Evolutionary conservation across 225 moss, liverwort and hornwort genomes (phyloP), one percentile per base, ranked within the genome.

Genomic region (Anthoceros angustus): DNA sequence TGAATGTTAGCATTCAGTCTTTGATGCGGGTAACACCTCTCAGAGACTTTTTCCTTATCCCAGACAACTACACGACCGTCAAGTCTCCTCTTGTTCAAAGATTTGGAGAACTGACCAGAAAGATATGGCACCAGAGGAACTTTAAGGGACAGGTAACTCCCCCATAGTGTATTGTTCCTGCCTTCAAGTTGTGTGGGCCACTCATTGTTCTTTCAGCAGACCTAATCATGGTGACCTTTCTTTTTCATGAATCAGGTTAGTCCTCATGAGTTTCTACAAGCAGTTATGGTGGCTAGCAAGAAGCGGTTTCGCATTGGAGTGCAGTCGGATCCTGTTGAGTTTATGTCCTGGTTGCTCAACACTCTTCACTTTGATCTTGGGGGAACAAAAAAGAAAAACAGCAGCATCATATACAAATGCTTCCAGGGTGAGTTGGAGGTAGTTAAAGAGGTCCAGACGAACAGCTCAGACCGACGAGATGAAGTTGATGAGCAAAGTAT

Each of bases 391-490:
- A 88, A 77, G 70, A 73, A 75, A 42, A 85, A 86, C 63, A 95
- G 95, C 74, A 91, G 95, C 80, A 83, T 95, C 15, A 88, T 95
- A 40, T 95, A 83, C 77, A 82, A 83, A 71, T 95, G 95, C 68
- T 95, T 80, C 40, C 74, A 90, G 83, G 88, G 95, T 21, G 88
- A 95, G 75, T 71, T 95, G 82, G 91, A 95, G 74, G 95, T 95
- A 62, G 82, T 82, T 39, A 95, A 86, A 70, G 95, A 95, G 75
- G 80, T 81, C 63, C 89, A 86, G 63, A 84, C 74, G 70, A 81
- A 75, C 72, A 76, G 66, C 68, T 61, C 76, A 38, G 80, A 72
- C 42, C 73, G 64, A 68, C 25, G 70, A 12, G 68, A 82, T 20
- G 82, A 71, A 65, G 62, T 64, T 49, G 79, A 79, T 41, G 84